Evolutionary conservation across 2,329 filamentous ascomycete species (phyloP).

Genomic region (Botryotinia globosa): DNA sequence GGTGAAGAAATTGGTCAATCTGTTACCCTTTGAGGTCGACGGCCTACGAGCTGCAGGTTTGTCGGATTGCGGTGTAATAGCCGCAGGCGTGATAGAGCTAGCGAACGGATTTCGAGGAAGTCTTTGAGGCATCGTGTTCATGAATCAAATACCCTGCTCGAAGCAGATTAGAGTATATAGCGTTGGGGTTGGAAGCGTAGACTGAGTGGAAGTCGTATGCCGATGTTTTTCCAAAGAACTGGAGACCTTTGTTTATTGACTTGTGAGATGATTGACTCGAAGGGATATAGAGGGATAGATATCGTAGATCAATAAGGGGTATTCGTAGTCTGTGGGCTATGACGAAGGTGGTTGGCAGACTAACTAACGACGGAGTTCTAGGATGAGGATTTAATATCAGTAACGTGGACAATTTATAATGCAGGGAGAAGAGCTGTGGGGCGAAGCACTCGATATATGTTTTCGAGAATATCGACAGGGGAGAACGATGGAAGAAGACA

Average conservation of each 20-base stretch:
- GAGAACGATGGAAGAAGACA: constrained; percentile 15
- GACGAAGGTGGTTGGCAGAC: constrained; percentile 17
- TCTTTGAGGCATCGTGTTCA: constrained; percentile 41
- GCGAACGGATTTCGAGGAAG: constrained; percentile 39
- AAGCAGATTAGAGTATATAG: constrained; percentile 21
- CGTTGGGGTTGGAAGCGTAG: background rate
- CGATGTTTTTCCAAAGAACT: constrained; percentile 2
- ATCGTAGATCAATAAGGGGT: constrained; percentile 24
- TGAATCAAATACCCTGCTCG: constrained; percentile 22
- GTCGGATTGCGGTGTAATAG: constrained; percentile 34
- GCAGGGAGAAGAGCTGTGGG: constrained; percentile 15
- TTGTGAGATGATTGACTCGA: constrained; percentile 10
- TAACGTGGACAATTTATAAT: constrained; percentile 22
- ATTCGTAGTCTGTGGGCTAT: constrained; percentile 5
- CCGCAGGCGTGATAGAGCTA: constrained; percentile 34
- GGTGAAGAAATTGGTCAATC: constrained; percentile 80
- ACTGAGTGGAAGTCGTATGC: background rate
- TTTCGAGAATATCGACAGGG: constrained; percentile 3
- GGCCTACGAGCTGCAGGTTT: constrained; percentile 47
- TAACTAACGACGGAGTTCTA: constrained; percentile 24
- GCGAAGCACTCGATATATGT: background rate
- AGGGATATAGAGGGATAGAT: constrained; percentile 17
- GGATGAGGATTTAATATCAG: constrained; percentile 18
- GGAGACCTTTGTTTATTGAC: constrained; percentile 13
- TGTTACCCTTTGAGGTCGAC: constrained; percentile 67